phyloP scores from a whole-genome alignment of 176 grass and related monocot genomes.

The Tillandsia fasciculata region DNA sequence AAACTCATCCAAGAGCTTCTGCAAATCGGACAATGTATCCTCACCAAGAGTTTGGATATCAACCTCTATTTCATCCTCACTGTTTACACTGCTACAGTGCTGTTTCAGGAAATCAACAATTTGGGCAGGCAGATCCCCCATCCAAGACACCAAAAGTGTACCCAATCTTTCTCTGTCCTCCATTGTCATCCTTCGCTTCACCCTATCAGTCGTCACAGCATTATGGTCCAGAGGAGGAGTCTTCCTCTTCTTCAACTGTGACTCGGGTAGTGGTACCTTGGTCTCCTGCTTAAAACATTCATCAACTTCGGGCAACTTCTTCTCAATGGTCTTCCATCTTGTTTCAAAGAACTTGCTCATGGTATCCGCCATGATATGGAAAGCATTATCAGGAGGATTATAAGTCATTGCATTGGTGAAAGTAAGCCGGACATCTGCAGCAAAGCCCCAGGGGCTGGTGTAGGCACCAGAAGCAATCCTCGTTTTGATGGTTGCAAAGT shows the following conservation, averaged over 20 bases:
- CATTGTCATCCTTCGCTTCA: constrained; percentile 45
- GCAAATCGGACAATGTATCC: constrained; percentile 53
- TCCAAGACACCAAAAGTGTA: constrained; percentile 34
- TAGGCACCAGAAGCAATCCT: constrained; percentile 59
- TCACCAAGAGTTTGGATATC: constrained; percentile 69
- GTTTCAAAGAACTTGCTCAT: constrained; percentile 77
- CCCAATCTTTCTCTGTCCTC: constrained; percentile 56
- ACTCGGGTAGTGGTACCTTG: not conserved
- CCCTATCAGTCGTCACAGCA: constrained; percentile 23
- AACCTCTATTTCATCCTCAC: constrained; percentile 78
- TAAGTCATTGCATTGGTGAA: constrained; percentile 79
- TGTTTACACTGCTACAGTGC: constrained; percentile 34
- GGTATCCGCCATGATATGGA: constrained; percentile 70
- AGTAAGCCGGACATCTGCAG: constrained; percentile 80
- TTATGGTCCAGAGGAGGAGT: constrained; percentile 33
- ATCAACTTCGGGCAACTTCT: constrained; percentile 40
- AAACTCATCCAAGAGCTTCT: constrained; percentile 63
- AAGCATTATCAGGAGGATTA: constrained; percentile 67
- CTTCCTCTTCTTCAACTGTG: constrained; percentile 56
- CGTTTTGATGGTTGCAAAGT: constrained; percentile 61
- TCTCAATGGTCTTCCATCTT: constrained; percentile 77
- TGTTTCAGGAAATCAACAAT: constrained; percentile 60
- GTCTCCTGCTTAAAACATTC: constrained; percentile 3
- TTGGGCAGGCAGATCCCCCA: constrained; percentile 42
- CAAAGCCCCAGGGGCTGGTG: constrained; percentile 51